Base-by-base conservation (phyloP, 176 grass and related monocot genomes). In the Phoenix dactylifera region DNA sequence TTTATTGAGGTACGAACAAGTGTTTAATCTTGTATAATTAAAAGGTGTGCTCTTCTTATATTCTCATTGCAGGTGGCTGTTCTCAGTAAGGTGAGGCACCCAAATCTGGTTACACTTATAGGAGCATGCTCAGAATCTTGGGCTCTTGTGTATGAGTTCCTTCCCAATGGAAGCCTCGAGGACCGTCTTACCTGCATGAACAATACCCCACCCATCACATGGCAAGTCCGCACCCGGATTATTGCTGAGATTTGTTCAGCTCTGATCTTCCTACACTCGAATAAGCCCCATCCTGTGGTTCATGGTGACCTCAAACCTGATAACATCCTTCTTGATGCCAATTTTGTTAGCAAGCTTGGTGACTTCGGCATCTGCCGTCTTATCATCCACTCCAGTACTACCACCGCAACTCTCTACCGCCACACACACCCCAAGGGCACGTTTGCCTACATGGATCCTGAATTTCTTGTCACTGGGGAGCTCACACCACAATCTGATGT, bases 391-490 rank as follows among this genome's bases (percentile, higher is more conserved):
- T 78, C 82, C 10, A 68, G 68, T 6, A 63, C 61, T 7, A 57
- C 79, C 0, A 57, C 63, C 54, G 77, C 82, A 3, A 74, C 60
- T 55, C 67, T 78, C 26, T 74, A 58, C 30, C 69, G 54, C 50
- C 72, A 62, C 24, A 72, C 65, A 16, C 26, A 64, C 35, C 66
- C 78, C 18, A 77, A 52, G 22, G 86, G 82, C 6, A 85, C 81
- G 20, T 67, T 77, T 0, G 51, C 71, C 5, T 95, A 90, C 66
- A 77, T 80, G 52, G 90, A 95, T 57, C 90, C 90, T 24, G 79
- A 89, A 68, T 84, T 84, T 73, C 74, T 90, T 55, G 66, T 64
- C 7, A 82, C 80, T 0, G 86, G 86, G 22, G 64, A 74, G 58
- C 24, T 87, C 52, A 87, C 83, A 20, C 44, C 70, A 50, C 61